phyloP scores from a whole-genome alignment of 83 land plant species.

The Larix sibirica region DNA sequence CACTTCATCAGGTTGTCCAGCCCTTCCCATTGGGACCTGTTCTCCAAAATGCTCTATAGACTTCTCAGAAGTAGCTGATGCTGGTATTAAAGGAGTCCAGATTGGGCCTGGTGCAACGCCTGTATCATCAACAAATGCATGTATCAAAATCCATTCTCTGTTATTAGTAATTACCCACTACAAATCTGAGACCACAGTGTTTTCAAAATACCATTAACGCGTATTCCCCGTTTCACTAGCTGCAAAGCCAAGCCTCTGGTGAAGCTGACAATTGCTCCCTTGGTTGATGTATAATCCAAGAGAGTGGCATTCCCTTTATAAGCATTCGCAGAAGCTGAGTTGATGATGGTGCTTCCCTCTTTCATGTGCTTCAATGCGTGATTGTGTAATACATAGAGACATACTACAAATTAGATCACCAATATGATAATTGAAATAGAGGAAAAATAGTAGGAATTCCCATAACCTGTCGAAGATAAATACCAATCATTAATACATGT shows the following conservation, averaged over 20 bases:
- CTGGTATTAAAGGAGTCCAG: constrained; percentile 86
- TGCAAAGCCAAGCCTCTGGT: constrained; percentile 75
- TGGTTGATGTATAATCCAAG: constrained; percentile 53
- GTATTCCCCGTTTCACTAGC: constrained; percentile 69
- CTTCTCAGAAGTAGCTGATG: constrained; percentile 53
- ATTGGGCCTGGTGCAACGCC: constrained; percentile 88
- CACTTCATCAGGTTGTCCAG: constrained; percentile 83
- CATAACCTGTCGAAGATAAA: no score
- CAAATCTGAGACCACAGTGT: constrained; percentile 11
- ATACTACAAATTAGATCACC: no score
- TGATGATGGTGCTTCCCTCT: constrained; percentile 74
- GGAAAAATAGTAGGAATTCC: no score
- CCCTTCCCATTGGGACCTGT: constrained; percentile 77
- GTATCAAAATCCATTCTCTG: neutral
- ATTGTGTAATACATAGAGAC: constrained; percentile 21
- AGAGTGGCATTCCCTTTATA: constrained; percentile 69
- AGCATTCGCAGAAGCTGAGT: constrained; percentile 75
- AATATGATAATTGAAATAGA: no score
- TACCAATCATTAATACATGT: no score
- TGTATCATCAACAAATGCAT: neutral
- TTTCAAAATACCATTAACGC: constrained; percentile 53
- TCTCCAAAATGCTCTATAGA: constrained; percentile 46
- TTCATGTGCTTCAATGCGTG: constrained; percentile 82
- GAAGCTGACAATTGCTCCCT: constrained; percentile 68
- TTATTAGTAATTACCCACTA: neutral